These are phyloP conservation scores for Kwoniella europaea DNA, from an alignment of 768 basidiomycete species.

Conservation along the genomic window DNA sequence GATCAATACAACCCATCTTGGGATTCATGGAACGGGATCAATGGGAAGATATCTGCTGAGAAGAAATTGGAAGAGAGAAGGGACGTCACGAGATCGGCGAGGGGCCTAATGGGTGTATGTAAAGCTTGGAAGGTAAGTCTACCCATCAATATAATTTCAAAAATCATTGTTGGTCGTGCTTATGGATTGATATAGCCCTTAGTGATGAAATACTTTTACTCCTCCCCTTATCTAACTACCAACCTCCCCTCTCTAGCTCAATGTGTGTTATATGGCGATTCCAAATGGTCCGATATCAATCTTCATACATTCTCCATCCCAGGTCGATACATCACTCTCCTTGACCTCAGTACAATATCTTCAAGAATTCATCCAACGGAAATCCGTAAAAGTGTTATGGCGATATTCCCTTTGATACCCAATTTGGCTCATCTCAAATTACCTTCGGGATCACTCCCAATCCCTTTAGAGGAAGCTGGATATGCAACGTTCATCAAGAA, in stretches of 20 bases:
- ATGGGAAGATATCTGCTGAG: constrained; percentile 10
- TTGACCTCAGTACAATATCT: constrained; percentile 68
- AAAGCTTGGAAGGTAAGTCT: constrained; percentile 51
- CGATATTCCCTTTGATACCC: constrained; percentile 53
- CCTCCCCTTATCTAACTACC: constrained; percentile 32
- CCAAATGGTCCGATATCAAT: constrained; percentile 84
- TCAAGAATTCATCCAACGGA: constrained; percentile 23
- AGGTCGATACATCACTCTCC: constrained; percentile 78
- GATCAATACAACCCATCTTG: constrained; percentile 11
- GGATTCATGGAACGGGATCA: constrained; percentile 34
- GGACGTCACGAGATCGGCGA: constrained; percentile 31
- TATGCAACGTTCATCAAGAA: constrained; percentile 21
- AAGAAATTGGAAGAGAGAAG: constrained; percentile 26
- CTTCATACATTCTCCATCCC: constrained; percentile 85
- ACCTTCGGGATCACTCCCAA: constrained; percentile 32
- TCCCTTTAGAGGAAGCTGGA: constrained; percentile 23
- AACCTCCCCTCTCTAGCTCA: constrained; percentile 53
- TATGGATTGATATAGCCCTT: constrained; percentile 25
- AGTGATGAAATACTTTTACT: constrained; percentile 43
- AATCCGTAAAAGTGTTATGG: constrained; percentile 17
- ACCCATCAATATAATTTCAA: background rate
- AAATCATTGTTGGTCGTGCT: background rate
- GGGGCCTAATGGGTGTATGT: constrained; percentile 47
- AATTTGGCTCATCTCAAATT: constrained; percentile 49
- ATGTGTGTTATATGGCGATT: constrained; percentile 69